Evolutionary conservation across 169 alveolate species (phyloP).

Genomic region (Sarcocystis neurona): DNA sequence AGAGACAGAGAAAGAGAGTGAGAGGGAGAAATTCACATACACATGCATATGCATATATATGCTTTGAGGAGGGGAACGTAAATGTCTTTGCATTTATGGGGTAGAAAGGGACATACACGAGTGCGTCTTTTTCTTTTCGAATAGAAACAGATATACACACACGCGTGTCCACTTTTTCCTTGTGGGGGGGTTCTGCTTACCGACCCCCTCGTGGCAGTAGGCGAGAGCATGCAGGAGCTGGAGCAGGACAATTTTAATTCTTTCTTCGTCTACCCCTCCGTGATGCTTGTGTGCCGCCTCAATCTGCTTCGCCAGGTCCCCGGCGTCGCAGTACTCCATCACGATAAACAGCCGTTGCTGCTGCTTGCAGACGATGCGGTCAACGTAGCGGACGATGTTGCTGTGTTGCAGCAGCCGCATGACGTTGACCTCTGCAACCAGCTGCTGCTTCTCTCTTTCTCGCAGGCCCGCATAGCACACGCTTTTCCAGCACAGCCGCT

Average conservation of each 20-base stretch:
- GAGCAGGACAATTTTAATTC: constrained; percentile 74
- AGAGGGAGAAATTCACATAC: constrained; percentile 2
- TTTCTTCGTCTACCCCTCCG: constrained; percentile 46
- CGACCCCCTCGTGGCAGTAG: constrained; percentile 80
- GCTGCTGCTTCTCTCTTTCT: constrained; percentile 93
- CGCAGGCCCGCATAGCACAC: constrained; percentile 92
- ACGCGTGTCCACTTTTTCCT: no score
- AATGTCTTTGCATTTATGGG: not conserved
- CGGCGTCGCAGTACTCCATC: constrained; percentile 93
- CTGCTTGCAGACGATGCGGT: constrained; percentile 80
- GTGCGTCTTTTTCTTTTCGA: no score
- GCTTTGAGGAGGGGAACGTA: not conserved
- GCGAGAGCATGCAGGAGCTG: constrained; percentile 85
- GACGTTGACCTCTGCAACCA: constrained; percentile 89
- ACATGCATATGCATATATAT: no score
- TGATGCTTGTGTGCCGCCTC: constrained; percentile 78
- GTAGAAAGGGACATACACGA: not conserved
- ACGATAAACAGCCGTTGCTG: constrained; percentile 84
- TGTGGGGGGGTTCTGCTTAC: constrained; percentile 7
- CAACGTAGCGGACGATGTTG: constrained; percentile 89
- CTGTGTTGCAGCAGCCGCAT: constrained; percentile 79
- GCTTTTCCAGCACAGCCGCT: constrained; percentile 93
- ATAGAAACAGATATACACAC: no score
- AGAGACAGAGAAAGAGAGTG: not conserved
- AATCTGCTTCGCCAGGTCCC: constrained; percentile 88